Conservation (phyloP, 768 basidiomycete species). For the Steccherinum ochraceum region DNA sequence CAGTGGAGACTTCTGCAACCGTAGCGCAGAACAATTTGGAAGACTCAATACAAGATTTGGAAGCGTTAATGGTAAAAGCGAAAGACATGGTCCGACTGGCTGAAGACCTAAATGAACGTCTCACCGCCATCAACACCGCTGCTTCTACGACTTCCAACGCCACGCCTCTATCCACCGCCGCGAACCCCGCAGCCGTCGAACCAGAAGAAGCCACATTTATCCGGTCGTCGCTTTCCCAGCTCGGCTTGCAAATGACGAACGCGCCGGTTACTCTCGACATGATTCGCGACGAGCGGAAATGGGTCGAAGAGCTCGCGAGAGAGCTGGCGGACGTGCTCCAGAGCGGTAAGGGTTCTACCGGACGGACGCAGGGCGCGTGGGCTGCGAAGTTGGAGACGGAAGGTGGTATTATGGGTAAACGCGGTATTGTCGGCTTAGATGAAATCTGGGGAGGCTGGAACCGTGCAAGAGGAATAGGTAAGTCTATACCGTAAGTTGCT, state of each 20-base stretch:
- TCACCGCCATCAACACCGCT: slow-evolving; percentile 41
- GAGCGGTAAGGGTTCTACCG: slow-evolving; percentile 24
- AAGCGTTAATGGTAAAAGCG: slow-evolving; percentile 86
- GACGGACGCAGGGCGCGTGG: slow-evolving; percentile 4
- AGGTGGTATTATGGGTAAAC: slow-evolving; percentile 66
- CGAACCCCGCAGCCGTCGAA: slow-evolving; percentile 34
- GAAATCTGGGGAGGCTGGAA: slow-evolving; percentile 97
- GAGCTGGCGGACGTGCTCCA: slow-evolving; percentile 77
- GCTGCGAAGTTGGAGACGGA: slow-evolving; percentile 18
- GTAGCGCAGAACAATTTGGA: slow-evolving; percentile 59
- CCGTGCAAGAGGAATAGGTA: slow-evolving; percentile 85
- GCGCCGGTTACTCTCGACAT: slow-evolving; percentile 86
- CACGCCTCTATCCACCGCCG: slow-evolving; percentile 5
- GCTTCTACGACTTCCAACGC: slow-evolving; percentile 13
- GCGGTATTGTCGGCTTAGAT: slow-evolving; percentile 82
- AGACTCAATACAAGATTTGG: slow-evolving; percentile 79
- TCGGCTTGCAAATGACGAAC: slow-evolving; percentile 74
- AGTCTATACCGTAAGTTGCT: slow-evolving; percentile 18
- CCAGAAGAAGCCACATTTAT: slow-evolving; percentile 86
- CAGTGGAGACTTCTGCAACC: slow-evolving; percentile 62
- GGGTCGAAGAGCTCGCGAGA: slow-evolving; percentile 72
- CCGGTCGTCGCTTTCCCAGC: slow-evolving; percentile 80
- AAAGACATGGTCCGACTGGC: slow-evolving; percentile 91
- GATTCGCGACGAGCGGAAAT: slow-evolving; percentile 74
- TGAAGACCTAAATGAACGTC: slow-evolving; percentile 77